Base-by-base conservation (phyloP, 2,329 filamentous ascomycete genomes). In the Ophiostoma ips region DNA sequence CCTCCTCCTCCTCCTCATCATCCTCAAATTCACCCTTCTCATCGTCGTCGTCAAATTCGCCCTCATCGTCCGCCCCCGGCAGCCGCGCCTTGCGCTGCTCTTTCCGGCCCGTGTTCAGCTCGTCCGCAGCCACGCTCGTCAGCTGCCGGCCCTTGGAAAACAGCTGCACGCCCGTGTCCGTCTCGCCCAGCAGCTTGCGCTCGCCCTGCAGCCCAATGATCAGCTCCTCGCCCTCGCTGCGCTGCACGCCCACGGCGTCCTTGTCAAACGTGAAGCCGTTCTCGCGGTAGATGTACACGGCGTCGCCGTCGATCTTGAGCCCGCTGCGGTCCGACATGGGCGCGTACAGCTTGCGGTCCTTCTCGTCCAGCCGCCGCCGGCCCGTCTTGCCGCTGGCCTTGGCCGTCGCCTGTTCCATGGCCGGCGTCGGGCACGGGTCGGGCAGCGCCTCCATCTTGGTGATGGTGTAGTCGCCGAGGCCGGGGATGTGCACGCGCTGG, bases 301-400 rank as follows among this genome's bases (percentile, higher is more conserved):
- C 89, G 66, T 98, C 92, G 54, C 94, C 94, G 58, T 98, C 92
- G 48, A 98, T 90, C 62, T 96, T 81, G 12, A 98, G 78, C 59
- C 92, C 92, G 56, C 89, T 94, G 33, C 95, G 88, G 66, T 98
- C 92, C 24, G 89, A 95, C 90, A 98, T 96, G 33, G 92, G 94
- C 3, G 92, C 94, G 65, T 95, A 94, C 5, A 98, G 70, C 58
- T 94, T 79, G 68, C 95, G 95, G 62, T 98, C 90, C 67, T 96
- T 98, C 62, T 98, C 92, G 31, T 94, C 92, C 13, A 98, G 69
- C 51, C 89, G 76, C 60, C 83, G 80, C 55, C 88, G 74, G 37
- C 51, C 55, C 33, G 81, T 81, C 65, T 94, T 95, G 3, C 90
- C 90, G 0, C 82, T 81, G 2, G 80, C 78, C 62, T 94, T 95